These are phyloP conservation scores for Crithidia thermophila DNA, from an alignment of 208 protist genomes.

Conservation along the genomic window DNA sequence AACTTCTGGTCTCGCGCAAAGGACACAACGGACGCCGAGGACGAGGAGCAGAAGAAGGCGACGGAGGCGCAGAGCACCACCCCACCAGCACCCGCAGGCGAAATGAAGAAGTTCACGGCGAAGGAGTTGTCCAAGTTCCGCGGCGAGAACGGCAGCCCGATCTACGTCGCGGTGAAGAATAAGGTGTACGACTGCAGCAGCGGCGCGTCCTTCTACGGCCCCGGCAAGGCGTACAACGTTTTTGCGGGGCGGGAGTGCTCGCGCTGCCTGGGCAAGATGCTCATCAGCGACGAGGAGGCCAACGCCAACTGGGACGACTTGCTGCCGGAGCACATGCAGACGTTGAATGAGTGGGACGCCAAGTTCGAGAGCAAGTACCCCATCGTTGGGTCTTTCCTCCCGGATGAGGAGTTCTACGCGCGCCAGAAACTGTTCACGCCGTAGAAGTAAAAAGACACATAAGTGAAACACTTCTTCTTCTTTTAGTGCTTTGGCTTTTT, in stretches of 20 bases:
- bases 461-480: too few species aligned
- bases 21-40: background rate
- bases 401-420: slow-evolving; percentile 45
- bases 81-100: background rate
- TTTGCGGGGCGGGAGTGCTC: slow-evolving; percentile 83
- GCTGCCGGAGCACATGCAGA: slow-evolving; percentile 54
- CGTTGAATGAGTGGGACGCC: slow-evolving; percentile 71
- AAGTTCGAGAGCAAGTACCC: slow-evolving; percentile 84
- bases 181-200: slow-evolving; percentile 79
- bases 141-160: slow-evolving; percentile 42
- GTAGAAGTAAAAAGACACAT: slow-evolving; percentile 16
- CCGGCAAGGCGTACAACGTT: slow-evolving; percentile 71
- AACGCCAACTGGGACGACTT: slow-evolving; percentile 81
- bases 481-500: too few species aligned
- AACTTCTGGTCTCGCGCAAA: slow-evolving; percentile 11
- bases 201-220: slow-evolving; percentile 73
- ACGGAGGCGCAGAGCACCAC: background rate
- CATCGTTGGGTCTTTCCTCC: slow-evolving; percentile 55
- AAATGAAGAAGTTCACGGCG: slow-evolving; percentile 46
- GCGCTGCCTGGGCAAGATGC: slow-evolving; percentile 86
- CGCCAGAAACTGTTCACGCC: slow-evolving; percentile 45
- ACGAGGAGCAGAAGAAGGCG: background rate
- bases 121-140: slow-evolving; percentile 49
- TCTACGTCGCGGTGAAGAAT: slow-evolving; percentile 83
- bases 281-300: slow-evolving; percentile 75